Evolutionary conservation across 1,139 yeast genomes (phyloP), one percentile per base, ranked within the genome.

Genomic region (Pichia sp.): DNA sequence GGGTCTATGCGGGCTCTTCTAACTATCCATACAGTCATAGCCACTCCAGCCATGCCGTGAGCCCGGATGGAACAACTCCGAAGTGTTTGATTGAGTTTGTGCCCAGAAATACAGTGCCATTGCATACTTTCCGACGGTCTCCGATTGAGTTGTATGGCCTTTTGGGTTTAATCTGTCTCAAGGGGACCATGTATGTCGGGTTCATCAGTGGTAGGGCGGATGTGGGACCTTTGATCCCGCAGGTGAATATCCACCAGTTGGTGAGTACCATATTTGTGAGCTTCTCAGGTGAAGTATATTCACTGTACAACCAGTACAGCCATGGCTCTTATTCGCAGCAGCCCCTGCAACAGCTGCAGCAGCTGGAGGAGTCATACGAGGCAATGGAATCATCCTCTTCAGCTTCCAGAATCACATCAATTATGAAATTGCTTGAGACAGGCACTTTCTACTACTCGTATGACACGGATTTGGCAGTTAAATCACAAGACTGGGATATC

Each of bases 391-490:
- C 57, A 4, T 48, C 55, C 10, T 49, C 57, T 8, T 30, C 55
- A 1, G 50, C 56, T 6, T 58, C 61, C 2, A 10, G 53, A n/a
- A 83, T 87, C 38, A 76, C 79, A 34, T 78, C 85, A 2, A 75
- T 85, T 2, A 74, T 79, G 54, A 79, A 79, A 60, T 68, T 85
- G 12, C 71, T 86, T 33, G 75, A 82, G 14, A 78, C 78, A 63
- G 93, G 90, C 0, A 75, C 83, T 2, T 87, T 86, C 64, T 86
- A 79, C 63, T 86, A 79, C 67, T 84, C 91, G 0, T 74, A 76
- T 40, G 78, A 82, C 56, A 85, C 84, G 64, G 93, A 87, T 66
- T 69, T 86, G 40, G 81, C 89, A 0, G 80, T 83, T 31, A 78
- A 74, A 38, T 60, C 84, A 3, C 90, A 85, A 67, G 87, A 80